Evolutionary conservation across 2,329 filamentous ascomycete genomes (phyloP).

Genomic region (Neophaeococcomyces aloes): DNA sequence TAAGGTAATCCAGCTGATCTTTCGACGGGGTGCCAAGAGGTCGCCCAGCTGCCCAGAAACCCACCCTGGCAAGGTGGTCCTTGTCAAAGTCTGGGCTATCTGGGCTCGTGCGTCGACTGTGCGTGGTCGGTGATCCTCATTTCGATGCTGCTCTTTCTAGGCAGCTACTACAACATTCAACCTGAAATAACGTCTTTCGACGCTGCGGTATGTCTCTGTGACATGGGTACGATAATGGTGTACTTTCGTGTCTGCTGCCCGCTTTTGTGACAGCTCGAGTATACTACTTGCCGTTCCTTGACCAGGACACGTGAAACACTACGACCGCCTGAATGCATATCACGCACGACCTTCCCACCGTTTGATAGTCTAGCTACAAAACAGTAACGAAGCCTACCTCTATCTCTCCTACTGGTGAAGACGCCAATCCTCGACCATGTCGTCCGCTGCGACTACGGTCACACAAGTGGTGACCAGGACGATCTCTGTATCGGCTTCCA

Average conservation of each 20-base stretch:
- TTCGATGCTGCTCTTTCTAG: no score
- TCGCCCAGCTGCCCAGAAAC: no score
- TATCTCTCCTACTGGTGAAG: no score
- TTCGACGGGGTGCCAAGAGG: no score
- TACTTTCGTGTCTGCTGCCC: neutral
- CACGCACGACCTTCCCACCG: neutral
- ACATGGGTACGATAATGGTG: neutral
- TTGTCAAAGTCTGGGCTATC: no score
- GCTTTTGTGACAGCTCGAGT: no score
- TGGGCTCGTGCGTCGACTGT: no score
- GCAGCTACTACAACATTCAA: no score
- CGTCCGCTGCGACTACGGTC: conserved; percentile 3
- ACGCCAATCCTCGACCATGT: neutral
- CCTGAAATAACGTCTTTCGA: no score
- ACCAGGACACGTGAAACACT: neutral
- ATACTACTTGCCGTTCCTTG: neutral
- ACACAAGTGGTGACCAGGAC: conserved; percentile 12
- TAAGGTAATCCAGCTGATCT: no score
- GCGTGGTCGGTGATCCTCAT: no score
- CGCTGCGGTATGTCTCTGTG: neutral
- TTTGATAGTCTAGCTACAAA: neutral
- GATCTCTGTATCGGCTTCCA: conserved; percentile 13
- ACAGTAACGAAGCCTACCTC: neutral
- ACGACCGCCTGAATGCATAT: neutral
- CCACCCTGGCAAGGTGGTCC: no score